Evolutionary conservation across 2,329 filamentous ascomycete genomes (phyloP).

Genomic region (Colletotrichum abscissum): DNA sequence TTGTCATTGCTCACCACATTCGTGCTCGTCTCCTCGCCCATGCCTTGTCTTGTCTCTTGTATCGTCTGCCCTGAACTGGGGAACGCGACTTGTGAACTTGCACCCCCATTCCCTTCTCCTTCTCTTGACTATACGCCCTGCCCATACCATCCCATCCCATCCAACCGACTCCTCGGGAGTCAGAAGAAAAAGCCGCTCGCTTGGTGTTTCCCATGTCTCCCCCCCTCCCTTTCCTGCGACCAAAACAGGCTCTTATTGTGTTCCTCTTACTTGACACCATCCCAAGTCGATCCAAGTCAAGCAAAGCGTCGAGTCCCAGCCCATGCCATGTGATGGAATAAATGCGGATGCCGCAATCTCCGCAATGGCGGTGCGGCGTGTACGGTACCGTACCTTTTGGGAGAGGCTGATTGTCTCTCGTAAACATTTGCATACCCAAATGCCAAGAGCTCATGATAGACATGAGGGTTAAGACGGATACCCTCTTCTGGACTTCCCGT

Average conservation of each 20-base stretch:
- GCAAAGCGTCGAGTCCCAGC: slow-evolving; percentile 26
- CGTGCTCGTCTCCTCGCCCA: background rate
- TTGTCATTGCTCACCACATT: background rate
- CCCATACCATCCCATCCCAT: slow-evolving; percentile 9
- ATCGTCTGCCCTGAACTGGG: background rate
- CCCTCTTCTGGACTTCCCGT: background rate
- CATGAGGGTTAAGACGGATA: slow-evolving; percentile 6
- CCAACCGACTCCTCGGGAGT: background rate
- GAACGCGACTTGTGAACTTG: background rate
- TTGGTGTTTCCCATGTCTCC: background rate
- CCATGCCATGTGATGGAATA: slow-evolving; percentile 29
- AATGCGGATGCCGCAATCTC: slow-evolving; percentile 31
- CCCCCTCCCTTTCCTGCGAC: background rate
- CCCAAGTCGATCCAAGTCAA: slow-evolving; percentile 17
- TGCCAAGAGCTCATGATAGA: slow-evolving; percentile 29
- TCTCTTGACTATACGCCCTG: slow-evolving; percentile 1
- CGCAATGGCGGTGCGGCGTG: background rate
- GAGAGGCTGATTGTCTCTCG: slow-evolving; percentile 1
- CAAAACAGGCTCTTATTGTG: background rate
- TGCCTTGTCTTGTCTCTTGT: slow-evolving; percentile 6
- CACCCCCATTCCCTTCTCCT: slow-evolving; percentile 1
- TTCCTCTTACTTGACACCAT: slow-evolving; percentile 16
- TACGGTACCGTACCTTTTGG: background rate
- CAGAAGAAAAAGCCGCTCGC: background rate
- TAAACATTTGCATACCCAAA: slow-evolving; percentile 3